These are phyloP conservation scores for Vigna reflexopilosa DNA, from an alignment of 306 rosid species.

Conservation along the genomic window DNA sequence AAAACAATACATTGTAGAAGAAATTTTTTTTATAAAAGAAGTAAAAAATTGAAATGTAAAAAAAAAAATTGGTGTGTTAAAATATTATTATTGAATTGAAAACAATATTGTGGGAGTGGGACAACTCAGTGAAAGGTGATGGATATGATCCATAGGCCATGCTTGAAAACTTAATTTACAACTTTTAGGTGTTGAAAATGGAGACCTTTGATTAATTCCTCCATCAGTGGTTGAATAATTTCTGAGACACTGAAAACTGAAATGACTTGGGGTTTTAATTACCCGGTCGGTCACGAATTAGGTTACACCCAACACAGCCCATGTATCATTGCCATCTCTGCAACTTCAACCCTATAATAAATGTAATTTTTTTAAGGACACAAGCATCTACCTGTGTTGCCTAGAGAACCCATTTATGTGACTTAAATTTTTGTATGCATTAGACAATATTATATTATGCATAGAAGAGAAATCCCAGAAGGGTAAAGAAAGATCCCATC, in stretches of 20 bases:
- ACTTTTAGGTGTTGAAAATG: slow-evolving; percentile 56
- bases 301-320: slow-evolving; percentile 41
- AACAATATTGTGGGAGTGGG: slow-evolving; percentile 31
- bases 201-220: slow-evolving; percentile 36
- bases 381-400: slow-evolving; percentile 38
- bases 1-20: no score
- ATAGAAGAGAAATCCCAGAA: slow-evolving; percentile 10
- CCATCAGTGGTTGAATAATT: slow-evolving; percentile 43
- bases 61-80: no score
- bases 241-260: slow-evolving; percentile 47
- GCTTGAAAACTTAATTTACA: slow-evolving; percentile 38
- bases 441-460: no score
- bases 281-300: slow-evolving; percentile 44
- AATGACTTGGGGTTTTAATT: slow-evolving; percentile 39
- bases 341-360: neutral
- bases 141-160: slow-evolving; percentile 28
- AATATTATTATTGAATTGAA: slow-evolving; percentile 10
- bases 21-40: no score
- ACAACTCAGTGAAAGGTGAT: slow-evolving; percentile 37
- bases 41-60: no score
- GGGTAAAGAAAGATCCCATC: slow-evolving; percentile 15
- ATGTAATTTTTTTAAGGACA: slow-evolving; percentile 25
- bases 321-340: neutral
- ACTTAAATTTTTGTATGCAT: slow-evolving; percentile 36
- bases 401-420: slow-evolving; percentile 12